Evolutionary conservation across 352 stramenopile species (phyloP).

Genomic region (Phytophthora tubulina): DNA sequence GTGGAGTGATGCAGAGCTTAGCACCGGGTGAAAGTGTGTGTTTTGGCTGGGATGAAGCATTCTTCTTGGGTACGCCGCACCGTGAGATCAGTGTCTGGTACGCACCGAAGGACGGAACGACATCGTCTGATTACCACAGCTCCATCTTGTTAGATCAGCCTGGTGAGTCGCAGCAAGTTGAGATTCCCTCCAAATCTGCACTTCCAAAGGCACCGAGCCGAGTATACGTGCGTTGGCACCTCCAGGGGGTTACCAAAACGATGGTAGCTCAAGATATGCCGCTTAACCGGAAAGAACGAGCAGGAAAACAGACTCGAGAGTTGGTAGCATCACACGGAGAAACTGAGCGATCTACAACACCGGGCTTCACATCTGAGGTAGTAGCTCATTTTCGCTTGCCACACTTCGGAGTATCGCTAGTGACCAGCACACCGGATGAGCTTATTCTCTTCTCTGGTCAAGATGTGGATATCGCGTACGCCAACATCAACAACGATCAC

Average conservation of each 20-base stretch:
- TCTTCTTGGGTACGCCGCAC: constrained; percentile 74
- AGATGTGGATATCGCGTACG: constrained; percentile 73
- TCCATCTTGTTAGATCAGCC: constrained; percentile 82
- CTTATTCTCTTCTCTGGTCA: constrained; percentile 78
- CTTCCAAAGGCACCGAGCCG: constrained; percentile 39
- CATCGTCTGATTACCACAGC: constrained; percentile 49
- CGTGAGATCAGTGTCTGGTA: constrained; percentile 75
- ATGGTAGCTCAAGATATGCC: constrained; percentile 79
- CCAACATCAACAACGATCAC: constrained; percentile 74
- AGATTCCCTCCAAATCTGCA: constrained; percentile 54
- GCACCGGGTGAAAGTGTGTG: constrained; percentile 75
- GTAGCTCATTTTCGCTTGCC: constrained; percentile 69
- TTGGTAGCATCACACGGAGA: constrained; percentile 41
- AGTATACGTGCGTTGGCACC: constrained; percentile 84
- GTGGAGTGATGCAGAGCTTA: constrained; percentile 72
- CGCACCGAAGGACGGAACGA: constrained; percentile 45
- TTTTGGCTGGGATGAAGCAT: constrained; percentile 90
- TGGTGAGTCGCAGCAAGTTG: constrained; percentile 68
- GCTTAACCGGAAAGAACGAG: constrained; percentile 49
- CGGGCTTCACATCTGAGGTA: constrained; percentile 60
- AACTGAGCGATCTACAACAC: constrained; percentile 19
- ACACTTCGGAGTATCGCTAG: constrained; percentile 72
- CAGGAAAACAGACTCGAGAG: constrained; percentile 67
- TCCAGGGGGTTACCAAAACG: constrained; percentile 86
- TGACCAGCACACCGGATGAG: constrained; percentile 81